A percentile compares a stretch with the other conserved stretches of the same genome.
Evolutionary conservation across 768 basidiomycete species (phyloP).

Genomic region (Suillus ampliporus): DNA sequence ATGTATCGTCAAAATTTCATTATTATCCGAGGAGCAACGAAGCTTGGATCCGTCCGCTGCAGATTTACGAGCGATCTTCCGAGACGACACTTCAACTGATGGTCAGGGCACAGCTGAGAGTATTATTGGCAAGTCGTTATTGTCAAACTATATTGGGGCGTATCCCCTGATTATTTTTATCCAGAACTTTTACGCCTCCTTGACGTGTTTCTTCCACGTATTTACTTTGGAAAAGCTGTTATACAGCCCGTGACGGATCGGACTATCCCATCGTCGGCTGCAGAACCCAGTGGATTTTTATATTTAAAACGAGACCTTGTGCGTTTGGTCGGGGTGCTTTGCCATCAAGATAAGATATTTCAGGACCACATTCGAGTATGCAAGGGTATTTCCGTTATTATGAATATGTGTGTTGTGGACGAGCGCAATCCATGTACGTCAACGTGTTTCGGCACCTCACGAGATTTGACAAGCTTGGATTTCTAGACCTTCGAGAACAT

Average conservation of each 20-base stretch:
- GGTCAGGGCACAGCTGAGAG: constrained; percentile 56
- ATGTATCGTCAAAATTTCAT: constrained; percentile 68
- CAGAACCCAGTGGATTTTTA: constrained; percentile 66
- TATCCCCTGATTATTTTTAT: constrained; percentile 10
- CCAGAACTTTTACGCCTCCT: constrained; percentile 77
- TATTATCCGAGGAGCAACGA: constrained; percentile 47
- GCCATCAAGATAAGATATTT: constrained; percentile 62
- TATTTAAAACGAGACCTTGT: constrained; percentile 91
- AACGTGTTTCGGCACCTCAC: background rate
- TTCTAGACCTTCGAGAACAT: constrained; percentile 82
- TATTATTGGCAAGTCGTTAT: constrained; percentile 55
- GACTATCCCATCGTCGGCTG: constrained; percentile 23
- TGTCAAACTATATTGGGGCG: background rate
- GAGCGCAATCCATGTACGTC: constrained; percentile 91
- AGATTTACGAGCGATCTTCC: constrained; percentile 47
- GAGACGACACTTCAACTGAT: constrained; percentile 45
- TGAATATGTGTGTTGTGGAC: constrained; percentile 90
- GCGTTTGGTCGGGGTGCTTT: constrained; percentile 82
- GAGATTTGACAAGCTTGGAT: background rate
- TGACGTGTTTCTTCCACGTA: constrained; percentile 82
- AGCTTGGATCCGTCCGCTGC: constrained; percentile 16
- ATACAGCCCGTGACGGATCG: constrained; percentile 12
- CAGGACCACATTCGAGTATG: constrained; percentile 77
- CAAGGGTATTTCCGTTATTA: constrained; percentile 80
- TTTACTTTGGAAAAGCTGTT: constrained; percentile 77